Conservation (phyloP, 2,329 filamentous ascomycete species). For the Fusarium solani-melongenae region DNA sequence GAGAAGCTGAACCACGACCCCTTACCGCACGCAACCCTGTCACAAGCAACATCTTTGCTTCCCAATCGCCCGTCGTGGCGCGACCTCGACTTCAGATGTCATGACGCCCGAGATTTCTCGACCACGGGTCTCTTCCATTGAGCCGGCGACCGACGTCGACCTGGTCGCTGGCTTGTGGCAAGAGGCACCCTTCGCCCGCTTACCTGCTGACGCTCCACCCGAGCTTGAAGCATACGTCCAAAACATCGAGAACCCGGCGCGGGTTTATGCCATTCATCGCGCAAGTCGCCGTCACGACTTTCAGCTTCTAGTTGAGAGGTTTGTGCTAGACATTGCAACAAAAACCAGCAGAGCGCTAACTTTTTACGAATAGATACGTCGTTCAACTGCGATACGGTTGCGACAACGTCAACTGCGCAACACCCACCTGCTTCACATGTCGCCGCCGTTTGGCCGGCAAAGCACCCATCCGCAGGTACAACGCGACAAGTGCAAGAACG, state of each 20-base stretch:
- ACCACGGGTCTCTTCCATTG: slow-evolving; percentile 26
- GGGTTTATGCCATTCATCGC: slow-evolving; percentile 69
- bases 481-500: slow-evolving; percentile 82
- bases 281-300: slow-evolving; percentile 72
- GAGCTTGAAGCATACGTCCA: slow-evolving; percentile 67
- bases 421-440: slow-evolving; percentile 83
- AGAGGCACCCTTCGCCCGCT: slow-evolving; percentile 66
- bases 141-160: slow-evolving; percentile 55
- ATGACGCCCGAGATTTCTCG: slow-evolving; percentile 40
- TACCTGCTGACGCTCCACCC: slow-evolving; percentile 69
- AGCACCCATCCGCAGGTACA: slow-evolving; percentile 81
- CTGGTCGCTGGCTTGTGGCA: slow-evolving; percentile 70
- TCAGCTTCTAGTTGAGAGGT: slow-evolving; percentile 76
- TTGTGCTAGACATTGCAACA: slow-evolving; percentile 36
- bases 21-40: neutral
- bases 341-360: slow-evolving; percentile 12
- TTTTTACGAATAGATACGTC: slow-evolving; percentile 70
- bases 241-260: slow-evolving; percentile 70
- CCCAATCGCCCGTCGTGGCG: slow-evolving; percentile 16
- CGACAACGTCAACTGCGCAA: slow-evolving; percentile 73
- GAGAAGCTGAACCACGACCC: neutral
- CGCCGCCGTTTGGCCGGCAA: slow-evolving; percentile 74
- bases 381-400: slow-evolving; percentile 87
- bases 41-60: neutral
- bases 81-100: slow-evolving; percentile 33